Evolutionary conservation across 495 filamentous ascomycete species (phyloP), one percentile per base, ranked within the genome.

Genomic region (Chlorociboria aeruginascens): DNA sequence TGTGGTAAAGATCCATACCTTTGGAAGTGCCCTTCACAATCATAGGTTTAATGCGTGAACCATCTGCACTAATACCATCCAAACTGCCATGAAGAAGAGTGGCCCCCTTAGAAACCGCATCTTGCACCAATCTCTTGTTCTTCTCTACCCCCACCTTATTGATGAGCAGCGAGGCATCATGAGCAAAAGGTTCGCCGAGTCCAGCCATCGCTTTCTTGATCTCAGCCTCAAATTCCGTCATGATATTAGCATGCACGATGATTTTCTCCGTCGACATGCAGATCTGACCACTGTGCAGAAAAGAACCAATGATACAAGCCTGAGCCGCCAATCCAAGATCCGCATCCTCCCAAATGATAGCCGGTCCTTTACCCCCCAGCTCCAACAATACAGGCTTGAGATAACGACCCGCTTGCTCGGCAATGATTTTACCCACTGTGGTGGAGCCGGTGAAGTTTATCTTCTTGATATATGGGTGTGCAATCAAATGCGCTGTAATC

Each of bases 251-350:
- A 59, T 93, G 84, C 17, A 95, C 85, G 16, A 95, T 65, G 59
- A 96, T 85, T 25, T 83, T 78, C 67, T 95, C 89, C 0, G 88
- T 94, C 2, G 79, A 76, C 89, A 96, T 92, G 69, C 89, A 96
- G 42, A 93, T 78, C 69, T 96, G 89, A 1, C 89, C 89, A 17
- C 76, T 61, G 56, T 76, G 69, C 36, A 76, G 46, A 61, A 79
- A 76, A 3, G 74, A 66, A 2, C 77, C 77, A 4, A 69, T 45
- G 0, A 69, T 67, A 54, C 71, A 73, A 40, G 69, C 62, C 25
- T 58, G 38, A 0, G 78, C 81, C 1, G 81, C 81, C 32, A 67
- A 49, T 30, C 74, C 69, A 9, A 85, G 51, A 55, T 85, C 70
- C 4, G 81, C 81, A 64, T 84, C 80, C 35, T 79, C 73, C 62